Evolutionary conservation across 2,329 filamentous ascomycete genomes (phyloP).

Genomic region (Aureobasidium subglaciale): DNA sequence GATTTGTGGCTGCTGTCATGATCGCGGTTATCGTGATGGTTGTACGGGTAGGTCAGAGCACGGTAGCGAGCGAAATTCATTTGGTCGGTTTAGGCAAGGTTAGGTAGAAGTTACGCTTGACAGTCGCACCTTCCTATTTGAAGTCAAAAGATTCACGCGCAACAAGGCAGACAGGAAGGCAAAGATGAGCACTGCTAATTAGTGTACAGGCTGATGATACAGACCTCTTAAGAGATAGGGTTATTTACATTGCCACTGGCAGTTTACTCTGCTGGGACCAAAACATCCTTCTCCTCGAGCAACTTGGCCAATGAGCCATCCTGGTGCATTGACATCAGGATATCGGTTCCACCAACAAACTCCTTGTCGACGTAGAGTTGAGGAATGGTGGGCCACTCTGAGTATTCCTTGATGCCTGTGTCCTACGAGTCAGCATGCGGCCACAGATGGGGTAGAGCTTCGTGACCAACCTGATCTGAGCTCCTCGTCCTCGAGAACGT

Average conservation of each 20-base stretch:
- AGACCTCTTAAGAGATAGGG: background rate
- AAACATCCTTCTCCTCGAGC: slow-evolving; percentile 84
- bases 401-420: slow-evolving; percentile 95
- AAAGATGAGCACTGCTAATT: background rate
- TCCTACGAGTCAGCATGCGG: background rate
- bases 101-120: background rate
- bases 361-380: slow-evolving; percentile 94
- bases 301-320: slow-evolving; percentile 88
- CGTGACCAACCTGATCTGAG: slow-evolving; percentile 66
- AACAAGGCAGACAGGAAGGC: background rate
- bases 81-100: background rate
- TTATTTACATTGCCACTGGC: slow-evolving; percentile 4
- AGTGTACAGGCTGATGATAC: slow-evolving; percentile 10
- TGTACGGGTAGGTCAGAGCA: too few species aligned
- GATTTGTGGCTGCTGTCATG: background rate
- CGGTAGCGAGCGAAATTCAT: too few species aligned
- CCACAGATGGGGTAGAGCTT: too few species aligned
- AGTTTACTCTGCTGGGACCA: slow-evolving; percentile 53
- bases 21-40: background rate
- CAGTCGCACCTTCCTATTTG: background rate
- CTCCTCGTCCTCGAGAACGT: slow-evolving; percentile 87
- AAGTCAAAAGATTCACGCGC: background rate
- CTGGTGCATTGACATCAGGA: slow-evolving; percentile 94
- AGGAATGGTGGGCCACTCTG: slow-evolving; percentile 97
- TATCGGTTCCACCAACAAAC: slow-evolving; percentile 96